Base-by-base conservation (phyloP, 1,284 basidiomycete species). In the Fomes fomentarius region DNA sequence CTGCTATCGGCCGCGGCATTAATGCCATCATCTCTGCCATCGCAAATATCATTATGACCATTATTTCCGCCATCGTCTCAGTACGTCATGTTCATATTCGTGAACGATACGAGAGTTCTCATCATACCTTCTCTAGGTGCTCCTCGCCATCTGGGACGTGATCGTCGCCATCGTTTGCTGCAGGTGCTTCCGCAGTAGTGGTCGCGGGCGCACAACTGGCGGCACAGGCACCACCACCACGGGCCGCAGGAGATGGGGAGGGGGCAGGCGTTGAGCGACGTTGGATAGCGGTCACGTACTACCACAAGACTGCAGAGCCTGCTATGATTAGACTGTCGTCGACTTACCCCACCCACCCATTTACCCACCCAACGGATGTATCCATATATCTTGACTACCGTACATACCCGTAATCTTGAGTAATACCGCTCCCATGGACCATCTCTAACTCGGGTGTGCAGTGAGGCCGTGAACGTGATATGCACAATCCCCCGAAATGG, bases 131-230 rank as follows among this genome's bases (percentile, higher is more conserved):
- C 25, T 8, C 8, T 44, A 83, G 81, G 69, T 83, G n/a, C 78
- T 84, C 52, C 79, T 82, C 9, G 77, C 81, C 0, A 84, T 84
- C 53, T 81, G 83, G 64, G 74, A 83, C 61, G 70, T 82, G 38
- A 81, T 85, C 57, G 61, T 71, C 46, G 80, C 83, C 60, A 84
- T 84, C 52, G 69, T 85, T 4, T 85, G 83, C 69, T 85, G 83
- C 69, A 69, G 77, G 57, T 84, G 82, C 63, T 66, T 65, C 54
- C n/a, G n/a, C n/a, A 51, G 64, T 26, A 48, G 62, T 40, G 47
- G 63, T 21, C 56, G 47, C 14, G 38, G 59, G n/a, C 51, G 63
- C 8, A 58, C 60, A n/a, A 35, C 21, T 6, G n/a, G 19, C 22
- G 24, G 14, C 7, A 47, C 43, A 7, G 35, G 45, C 6, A 28